phyloP scores from a whole-genome alignment of 495 filamentous ascomycete genomes.

The Tuber aestivum region DNA sequence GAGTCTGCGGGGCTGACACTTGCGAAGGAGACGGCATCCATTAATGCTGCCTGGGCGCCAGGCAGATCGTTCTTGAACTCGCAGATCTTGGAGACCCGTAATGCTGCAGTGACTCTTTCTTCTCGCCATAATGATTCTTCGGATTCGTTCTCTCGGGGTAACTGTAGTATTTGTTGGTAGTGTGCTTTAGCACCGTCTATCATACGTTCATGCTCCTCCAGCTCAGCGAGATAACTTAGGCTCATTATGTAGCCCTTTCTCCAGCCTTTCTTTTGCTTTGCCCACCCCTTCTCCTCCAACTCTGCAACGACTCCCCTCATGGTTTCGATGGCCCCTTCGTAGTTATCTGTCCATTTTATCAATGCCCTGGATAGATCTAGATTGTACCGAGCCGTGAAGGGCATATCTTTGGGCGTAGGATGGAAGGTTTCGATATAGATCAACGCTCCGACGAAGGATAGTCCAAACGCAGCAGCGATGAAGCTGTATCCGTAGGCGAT shows the following conservation, averaged over 20 bases:
- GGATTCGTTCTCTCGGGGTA: not conserved
- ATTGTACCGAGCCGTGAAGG: conserved; percentile 5
- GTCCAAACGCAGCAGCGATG: conserved; percentile 12
- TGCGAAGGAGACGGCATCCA: conserved; percentile 9
- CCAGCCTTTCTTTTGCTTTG: not conserved
- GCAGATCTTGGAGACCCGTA: conserved; percentile 20
- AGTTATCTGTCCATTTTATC: conserved; percentile 9
- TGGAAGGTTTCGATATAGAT: conserved; percentile 8
- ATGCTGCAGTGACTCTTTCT: conserved; percentile 16
- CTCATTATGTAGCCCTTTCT: not conserved
- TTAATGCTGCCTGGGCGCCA: conserved; percentile 18
- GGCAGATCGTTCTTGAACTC: conserved; percentile 13
- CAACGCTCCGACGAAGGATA: conserved; percentile 5
- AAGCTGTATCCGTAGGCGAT: conserved; percentile 26
- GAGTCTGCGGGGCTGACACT: not conserved
- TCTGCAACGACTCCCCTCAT: conserved; percentile 10
- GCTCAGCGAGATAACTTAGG: conserved; percentile 18
- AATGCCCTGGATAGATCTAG: conserved; percentile 14
- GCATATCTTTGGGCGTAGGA: conserved; percentile 18
- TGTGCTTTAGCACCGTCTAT: not conserved
- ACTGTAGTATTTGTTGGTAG: conserved; percentile 8
- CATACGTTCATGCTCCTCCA: conserved; percentile 5
- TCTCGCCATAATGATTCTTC: conserved; percentile 1
- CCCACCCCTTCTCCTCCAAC: conserved; percentile 12
- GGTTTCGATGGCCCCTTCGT: conserved; percentile 2